Percentiles rank a stretch among this genome's conserved stretches.
phyloP scores from a whole-genome alignment of 1,284 basidiomycete genomes.

The Kalmanozyma brasiliensis region DNA sequence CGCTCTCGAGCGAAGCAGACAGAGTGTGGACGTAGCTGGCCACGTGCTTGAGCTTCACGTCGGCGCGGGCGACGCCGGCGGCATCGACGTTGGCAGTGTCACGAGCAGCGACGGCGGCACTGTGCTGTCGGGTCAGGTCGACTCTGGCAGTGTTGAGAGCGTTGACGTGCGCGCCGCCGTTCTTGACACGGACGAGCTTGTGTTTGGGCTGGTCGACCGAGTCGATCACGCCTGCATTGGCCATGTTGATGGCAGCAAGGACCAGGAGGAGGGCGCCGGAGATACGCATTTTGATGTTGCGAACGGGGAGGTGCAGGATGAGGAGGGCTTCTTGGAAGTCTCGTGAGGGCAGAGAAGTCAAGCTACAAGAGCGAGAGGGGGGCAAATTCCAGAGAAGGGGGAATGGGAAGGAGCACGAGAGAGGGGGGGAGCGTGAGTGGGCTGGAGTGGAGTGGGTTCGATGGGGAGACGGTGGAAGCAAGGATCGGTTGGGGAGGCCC shows the following conservation, averaged over 20 bases:
- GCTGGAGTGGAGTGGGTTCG: slow-evolving; percentile 17
- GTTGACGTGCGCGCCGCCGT: slow-evolving; percentile 5
- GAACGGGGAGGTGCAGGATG: too few species aligned
- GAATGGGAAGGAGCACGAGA: slow-evolving; percentile 4
- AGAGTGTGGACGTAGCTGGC: slow-evolving; percentile 33
- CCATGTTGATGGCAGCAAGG: slow-evolving; percentile 28
- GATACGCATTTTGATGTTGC: slow-evolving; percentile 23
- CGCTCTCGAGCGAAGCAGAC: slow-evolving; percentile 25
- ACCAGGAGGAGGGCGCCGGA: slow-evolving; percentile 30
- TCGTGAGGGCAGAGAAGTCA: too few species aligned
- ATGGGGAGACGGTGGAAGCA: slow-evolving; percentile 7
- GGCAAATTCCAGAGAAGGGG: slow-evolving; percentile 1
- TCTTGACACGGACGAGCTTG: slow-evolving; percentile 18
- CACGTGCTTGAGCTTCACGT: slow-evolving; percentile 26
- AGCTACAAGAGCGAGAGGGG: too few species aligned
- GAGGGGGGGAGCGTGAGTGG: slow-evolving; percentile 5
- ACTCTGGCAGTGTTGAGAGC: slow-evolving; percentile 3
- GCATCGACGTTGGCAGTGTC: slow-evolving; percentile 2
- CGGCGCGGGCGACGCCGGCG: too few species aligned
- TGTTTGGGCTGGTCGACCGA: slow-evolving; percentile 16
- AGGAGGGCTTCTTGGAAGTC: too few species aligned
- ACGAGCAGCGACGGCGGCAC: too few species aligned
- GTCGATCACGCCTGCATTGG: slow-evolving; percentile 26
- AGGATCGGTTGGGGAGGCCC: background rate
- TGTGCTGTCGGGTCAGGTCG: background rate